Evolutionary conservation across 139 green algal species (phyloP).

Genomic region (Haematococcus sp.): DNA sequence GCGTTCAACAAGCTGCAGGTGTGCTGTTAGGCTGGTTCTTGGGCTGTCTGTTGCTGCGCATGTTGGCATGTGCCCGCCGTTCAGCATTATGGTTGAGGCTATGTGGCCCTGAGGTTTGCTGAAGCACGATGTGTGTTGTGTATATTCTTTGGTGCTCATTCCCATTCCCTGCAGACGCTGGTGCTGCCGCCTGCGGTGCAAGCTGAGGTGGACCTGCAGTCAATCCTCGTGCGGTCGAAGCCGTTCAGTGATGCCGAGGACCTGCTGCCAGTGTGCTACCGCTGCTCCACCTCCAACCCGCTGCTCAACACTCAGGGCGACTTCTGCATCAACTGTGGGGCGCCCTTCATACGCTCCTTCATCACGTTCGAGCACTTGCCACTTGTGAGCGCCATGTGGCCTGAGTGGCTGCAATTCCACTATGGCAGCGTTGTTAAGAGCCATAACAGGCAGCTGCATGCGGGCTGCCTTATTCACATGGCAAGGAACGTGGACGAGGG

Average conservation of each 20-base stretch:
- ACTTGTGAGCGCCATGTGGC: slow-evolving; percentile 27
- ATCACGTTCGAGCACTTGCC: slow-evolving; percentile 84
- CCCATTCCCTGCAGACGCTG: slow-evolving; percentile 50
- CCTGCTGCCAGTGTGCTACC: slow-evolving; percentile 74
- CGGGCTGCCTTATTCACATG: too few relatives aligned
- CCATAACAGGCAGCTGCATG: too few relatives aligned
- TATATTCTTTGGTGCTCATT: too few relatives aligned
- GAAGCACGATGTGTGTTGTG: too few relatives aligned
- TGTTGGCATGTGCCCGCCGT: too few relatives aligned
- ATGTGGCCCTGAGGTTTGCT: too few relatives aligned
- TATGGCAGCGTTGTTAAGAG: too few relatives aligned
- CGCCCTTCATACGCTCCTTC: slow-evolving; percentile 65
- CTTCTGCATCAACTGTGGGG: slow-evolving; percentile 70
- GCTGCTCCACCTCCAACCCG: slow-evolving; percentile 68
- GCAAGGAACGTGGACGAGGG: too few relatives aligned
- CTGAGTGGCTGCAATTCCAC: neutral
- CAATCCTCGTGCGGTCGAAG: slow-evolving; percentile 42
- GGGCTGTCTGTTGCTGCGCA: too few relatives aligned
- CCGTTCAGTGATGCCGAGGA: slow-evolving; percentile 71
- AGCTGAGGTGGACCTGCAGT: slow-evolving; percentile 61
- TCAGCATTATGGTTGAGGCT: too few relatives aligned
- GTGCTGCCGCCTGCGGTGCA: slow-evolving; percentile 52
- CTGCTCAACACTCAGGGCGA: slow-evolving; percentile 69
- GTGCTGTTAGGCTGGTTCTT: too few relatives aligned
- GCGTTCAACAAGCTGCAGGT: slow-evolving; percentile 71